A percentile compares a stretch with the other conserved stretches of the same genome.
Conservation (phyloP, 306 rosid species). For the Cucurbita ficifolia region DNA sequence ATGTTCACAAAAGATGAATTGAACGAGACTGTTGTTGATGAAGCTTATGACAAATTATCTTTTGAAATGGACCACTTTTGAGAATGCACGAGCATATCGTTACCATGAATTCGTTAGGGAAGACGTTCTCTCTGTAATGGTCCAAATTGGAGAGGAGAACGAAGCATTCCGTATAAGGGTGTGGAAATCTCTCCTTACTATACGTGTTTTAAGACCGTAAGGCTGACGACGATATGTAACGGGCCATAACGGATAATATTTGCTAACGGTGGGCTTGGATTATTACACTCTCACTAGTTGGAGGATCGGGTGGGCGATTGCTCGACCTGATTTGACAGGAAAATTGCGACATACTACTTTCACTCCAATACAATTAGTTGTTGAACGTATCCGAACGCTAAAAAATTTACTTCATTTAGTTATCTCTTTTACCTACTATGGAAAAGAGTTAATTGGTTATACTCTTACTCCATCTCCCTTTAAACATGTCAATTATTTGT, state of each 20-base stretch:
- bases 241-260: no score
- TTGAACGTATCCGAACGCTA: not conserved
- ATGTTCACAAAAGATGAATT: conserved; percentile 71
- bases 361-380: conserved; percentile 84
- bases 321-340: conserved; percentile 72
- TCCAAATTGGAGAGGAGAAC: no score
- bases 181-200: no score
- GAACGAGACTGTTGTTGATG: conserved; percentile 49
- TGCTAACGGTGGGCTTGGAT: no score
- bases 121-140: conserved; percentile 43
- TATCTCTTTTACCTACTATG: no score
- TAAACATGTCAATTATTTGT: not conserved
- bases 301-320: conserved; percentile 90
- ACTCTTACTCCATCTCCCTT: not conserved
- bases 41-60: conserved; percentile 81
- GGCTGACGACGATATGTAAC: no score
- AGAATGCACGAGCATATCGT: conserved; percentile 83
- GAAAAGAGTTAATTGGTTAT: no score
- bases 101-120: conserved; percentile 76
- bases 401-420: no score
- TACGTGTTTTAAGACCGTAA: no score
- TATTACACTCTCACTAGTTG: conserved; percentile 43
- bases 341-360: conserved; percentile 68
- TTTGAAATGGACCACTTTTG: conserved; percentile 84
- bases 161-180: no score